Percentiles rank a stretch among this genome's conserved stretches.
Conservation (phyloP, 208 protist genomes). For the Trypanosoma caninum region DNA sequence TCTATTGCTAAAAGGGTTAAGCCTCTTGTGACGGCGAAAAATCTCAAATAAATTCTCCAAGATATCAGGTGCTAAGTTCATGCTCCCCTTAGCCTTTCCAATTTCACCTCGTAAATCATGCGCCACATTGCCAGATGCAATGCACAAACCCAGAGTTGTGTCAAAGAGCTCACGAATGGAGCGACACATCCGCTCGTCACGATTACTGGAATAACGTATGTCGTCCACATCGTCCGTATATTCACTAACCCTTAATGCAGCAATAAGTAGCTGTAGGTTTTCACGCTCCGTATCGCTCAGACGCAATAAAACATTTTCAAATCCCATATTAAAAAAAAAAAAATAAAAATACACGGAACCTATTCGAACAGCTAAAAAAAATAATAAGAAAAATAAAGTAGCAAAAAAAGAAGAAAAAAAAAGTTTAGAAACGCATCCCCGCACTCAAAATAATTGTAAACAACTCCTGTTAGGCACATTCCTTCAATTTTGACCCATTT, state of each 20-base stretch:
- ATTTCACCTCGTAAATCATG: constrained; percentile 55
- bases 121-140: constrained; percentile 71
- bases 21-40: constrained; percentile 95
- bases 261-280: constrained; percentile 82
- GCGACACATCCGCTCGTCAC: constrained; percentile 51
- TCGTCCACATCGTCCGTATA: constrained; percentile 90
- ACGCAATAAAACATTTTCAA: constrained; percentile 42
- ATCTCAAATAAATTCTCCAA: constrained; percentile 94
- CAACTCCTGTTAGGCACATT: too few relatives aligned
- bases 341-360: not conserved
- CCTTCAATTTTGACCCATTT: too few relatives aligned
- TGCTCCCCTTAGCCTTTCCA: constrained; percentile 30
- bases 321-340: constrained; percentile 10
- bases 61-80: constrained; percentile 43
- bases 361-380: not conserved
- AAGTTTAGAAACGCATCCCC: not conserved
- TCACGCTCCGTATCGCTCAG: constrained; percentile 73
- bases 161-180: constrained; percentile 77
- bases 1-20: constrained; percentile 94
- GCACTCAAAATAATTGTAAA: not conserved
- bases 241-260: constrained; percentile 85
- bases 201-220: constrained; percentile 45
- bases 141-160: constrained; percentile 66
- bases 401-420: not conserved
- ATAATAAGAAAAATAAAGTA: not conserved